Evolutionary conservation across 331 rosid genomes (phyloP), one percentile per base, ranked within the genome.

Genomic region (Rhamnella rubrinervis): DNA sequence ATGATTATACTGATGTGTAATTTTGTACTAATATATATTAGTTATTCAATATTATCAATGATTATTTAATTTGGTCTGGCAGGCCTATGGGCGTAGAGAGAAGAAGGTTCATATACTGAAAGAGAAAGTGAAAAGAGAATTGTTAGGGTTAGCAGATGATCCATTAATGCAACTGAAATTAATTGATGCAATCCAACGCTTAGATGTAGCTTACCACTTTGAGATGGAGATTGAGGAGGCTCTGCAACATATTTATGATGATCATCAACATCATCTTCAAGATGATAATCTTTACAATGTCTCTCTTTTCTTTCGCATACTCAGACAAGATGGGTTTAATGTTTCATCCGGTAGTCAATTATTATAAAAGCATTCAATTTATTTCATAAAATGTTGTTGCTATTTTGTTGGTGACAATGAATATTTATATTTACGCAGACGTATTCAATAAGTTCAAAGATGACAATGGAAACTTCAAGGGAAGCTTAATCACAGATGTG

Each of bases 131-230:
- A 58, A 68, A 47, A 63, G 28, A 49, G 61, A 57, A 16, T 25
- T 25, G 25, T 66, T 57, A 26, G 15, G 13, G 15, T 10, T 6
- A 17, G 25, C n/a, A 4, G 10, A 8, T 19, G 52, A 65, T 65
- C 37, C 11, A 19, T 26, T 58, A n/a, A 28, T 26, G 3, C 56
- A 57, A 12, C 8, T 70, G 63, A 57, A 58, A 19, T 23, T 70
- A 9, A 58, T 76, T 8, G 76, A 70, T 57, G 52, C 21, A 12
- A 39, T 75, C 31, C 74, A 66, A 35, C 63, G 72, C 17, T 23
- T 76, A 13, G 63, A 71, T 2, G 23, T 23, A 23, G 23, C 1
- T 23, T 23, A 23, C 23, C 23, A 23, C 23, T 23, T 23, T 23
- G 23, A 23, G 23, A 23, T 23, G 1, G 23, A 23, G 23, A 23